A percentile compares a stretch with the other conserved stretches of the same genome.
phyloP scores from a whole-genome alignment of 495 filamentous ascomycete species.

The Trichoderma parareesei region DNA sequence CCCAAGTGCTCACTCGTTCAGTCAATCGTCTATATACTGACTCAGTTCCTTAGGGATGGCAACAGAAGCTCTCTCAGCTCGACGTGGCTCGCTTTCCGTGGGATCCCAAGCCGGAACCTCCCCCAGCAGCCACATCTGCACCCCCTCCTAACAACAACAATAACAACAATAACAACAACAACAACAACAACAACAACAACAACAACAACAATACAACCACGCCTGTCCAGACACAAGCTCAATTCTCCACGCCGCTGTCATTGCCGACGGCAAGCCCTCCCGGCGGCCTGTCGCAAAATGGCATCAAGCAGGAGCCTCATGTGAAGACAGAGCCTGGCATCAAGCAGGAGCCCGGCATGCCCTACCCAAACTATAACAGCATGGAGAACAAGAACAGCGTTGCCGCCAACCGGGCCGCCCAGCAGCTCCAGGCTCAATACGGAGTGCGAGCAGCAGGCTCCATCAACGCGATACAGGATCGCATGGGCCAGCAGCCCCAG shows the following conservation, averaged over 20 bases:
- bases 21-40: not conserved
- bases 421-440: conserved; percentile 60
- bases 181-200: too few relatives aligned
- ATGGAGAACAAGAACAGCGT: conserved; percentile 25
- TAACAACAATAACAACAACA: too few relatives aligned
- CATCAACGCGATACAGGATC: conserved; percentile 45
- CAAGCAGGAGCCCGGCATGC: conserved; percentile 23
- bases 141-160: conserved; percentile 23
- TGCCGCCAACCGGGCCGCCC: conserved; percentile 58
- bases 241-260: conserved; percentile 22
- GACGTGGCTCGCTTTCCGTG: conserved; percentile 86
- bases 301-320: conserved; percentile 32
- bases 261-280: conserved; percentile 21
- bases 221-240: conserved; percentile 27
- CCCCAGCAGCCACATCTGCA: conserved; percentile 24
- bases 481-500: conserved; percentile 30
- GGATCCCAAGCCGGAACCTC: conserved; percentile 65
- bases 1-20: not conserved
- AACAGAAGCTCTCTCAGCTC: conserved; percentile 73
- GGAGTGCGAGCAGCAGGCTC: conserved; percentile 62
- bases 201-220: conserved; percentile 16
- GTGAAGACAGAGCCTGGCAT: conserved; percentile 14
- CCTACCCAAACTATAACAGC: conserved; percentile 13
- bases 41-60: conserved; percentile 66
- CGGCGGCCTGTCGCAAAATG: conserved; percentile 24